These are phyloP conservation scores for Ceratocystis papillata DNA, from an alignment of 2,329 filamentous ascomycete genomes.

Conservation along the genomic window DNA sequence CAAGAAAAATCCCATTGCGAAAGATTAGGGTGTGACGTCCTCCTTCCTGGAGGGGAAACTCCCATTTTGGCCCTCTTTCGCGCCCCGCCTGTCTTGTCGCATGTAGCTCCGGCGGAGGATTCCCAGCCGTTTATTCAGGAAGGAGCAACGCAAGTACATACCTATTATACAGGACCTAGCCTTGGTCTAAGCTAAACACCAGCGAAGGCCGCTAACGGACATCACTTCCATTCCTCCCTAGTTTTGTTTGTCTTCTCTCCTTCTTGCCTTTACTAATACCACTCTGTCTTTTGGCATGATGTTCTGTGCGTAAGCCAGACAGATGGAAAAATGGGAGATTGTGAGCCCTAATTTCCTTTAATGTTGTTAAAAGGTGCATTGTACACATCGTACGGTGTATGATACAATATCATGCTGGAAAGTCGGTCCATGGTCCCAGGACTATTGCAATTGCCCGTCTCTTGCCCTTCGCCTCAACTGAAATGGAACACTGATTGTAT, in stretches of 20 bases:
- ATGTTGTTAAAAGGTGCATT: no score
- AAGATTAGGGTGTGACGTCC: slow-evolving; percentile 5
- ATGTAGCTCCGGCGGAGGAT: slow-evolving; percentile 10
- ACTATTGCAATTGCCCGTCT: no score
- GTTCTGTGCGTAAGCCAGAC: not conserved
- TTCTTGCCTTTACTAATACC: not conserved
- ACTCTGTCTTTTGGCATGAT: not conserved
- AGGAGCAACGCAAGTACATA: not conserved
- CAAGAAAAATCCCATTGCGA: not conserved
- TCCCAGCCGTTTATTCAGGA: slow-evolving; percentile 9
- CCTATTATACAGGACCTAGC: not conserved
- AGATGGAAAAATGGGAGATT: not conserved
- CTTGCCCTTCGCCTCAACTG: no score
- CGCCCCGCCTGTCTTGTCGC: not conserved
- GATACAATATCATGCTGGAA: not conserved
- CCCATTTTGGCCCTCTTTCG: not conserved
- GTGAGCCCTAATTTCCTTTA: not conserved
- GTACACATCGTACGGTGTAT: not conserved
- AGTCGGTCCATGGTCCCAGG: not conserved
- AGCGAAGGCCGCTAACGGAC: slow-evolving; percentile 12
- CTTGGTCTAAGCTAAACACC: not conserved
- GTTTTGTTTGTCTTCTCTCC: not conserved
- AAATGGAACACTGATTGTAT: no score
- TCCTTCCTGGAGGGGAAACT: slow-evolving; percentile 9
- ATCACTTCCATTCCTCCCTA: not conserved